phyloP scores from a whole-genome alignment of 208 protist genomes.

The Leishmania gerbilli region DNA sequence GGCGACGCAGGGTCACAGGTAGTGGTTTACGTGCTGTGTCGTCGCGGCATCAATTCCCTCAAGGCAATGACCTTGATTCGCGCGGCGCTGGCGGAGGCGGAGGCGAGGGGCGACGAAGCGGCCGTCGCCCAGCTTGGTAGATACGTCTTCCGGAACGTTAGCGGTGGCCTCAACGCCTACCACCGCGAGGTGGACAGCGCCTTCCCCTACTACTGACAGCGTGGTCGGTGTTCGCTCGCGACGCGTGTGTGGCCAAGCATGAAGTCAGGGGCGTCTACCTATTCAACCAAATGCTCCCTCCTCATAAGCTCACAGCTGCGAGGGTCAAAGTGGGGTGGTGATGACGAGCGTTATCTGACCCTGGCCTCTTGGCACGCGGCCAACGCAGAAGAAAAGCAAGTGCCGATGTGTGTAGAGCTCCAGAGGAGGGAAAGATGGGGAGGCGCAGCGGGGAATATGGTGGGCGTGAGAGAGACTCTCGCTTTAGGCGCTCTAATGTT shows the following conservation, averaged over 20 bases:
- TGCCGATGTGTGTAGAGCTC: neutral
- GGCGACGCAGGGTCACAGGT: neutral
- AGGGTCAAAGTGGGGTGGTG: neutral
- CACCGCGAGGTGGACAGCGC: slow-evolving; percentile 44
- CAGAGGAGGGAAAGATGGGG: neutral
- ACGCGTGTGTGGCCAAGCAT: neutral
- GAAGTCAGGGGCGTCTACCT: neutral
- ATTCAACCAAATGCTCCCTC: neutral
- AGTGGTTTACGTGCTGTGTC: slow-evolving; percentile 69
- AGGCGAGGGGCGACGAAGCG: slow-evolving; percentile 2
- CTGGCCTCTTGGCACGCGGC: neutral
- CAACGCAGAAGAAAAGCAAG: neutral
- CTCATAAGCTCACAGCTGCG: neutral
- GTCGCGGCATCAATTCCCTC: slow-evolving; percentile 77
- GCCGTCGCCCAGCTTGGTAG: neutral
- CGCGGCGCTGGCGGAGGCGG: neutral
- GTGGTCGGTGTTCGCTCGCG: neutral
- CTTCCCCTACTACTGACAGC: slow-evolving; percentile 79
- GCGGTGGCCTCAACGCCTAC: slow-evolving; percentile 86
- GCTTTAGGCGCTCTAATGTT: slow-evolving; percentile 5
- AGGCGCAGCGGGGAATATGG: neutral
- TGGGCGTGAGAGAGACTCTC: neutral
- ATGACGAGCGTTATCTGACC: neutral
- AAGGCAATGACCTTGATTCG: slow-evolving; percentile 55
- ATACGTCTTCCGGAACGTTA: slow-evolving; percentile 56